phyloP scores from a whole-genome alignment of 2,329 filamentous ascomycete genomes.

The Clonostachys chloroleuca region DNA sequence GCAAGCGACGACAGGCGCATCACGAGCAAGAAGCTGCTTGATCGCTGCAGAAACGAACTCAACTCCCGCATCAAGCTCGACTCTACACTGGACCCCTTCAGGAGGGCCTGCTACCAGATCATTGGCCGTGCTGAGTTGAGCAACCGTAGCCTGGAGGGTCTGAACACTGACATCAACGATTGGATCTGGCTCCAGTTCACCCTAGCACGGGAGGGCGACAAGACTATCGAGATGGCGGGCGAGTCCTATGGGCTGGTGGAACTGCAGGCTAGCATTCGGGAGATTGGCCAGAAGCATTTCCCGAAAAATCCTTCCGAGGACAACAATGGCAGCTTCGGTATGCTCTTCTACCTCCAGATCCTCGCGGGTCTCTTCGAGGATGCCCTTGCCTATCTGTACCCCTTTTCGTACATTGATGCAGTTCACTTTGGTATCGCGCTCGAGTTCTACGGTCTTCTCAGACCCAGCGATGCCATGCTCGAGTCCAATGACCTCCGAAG shows the following conservation, averaged over 20 bases:
- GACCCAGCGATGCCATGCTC: conserved; percentile 76
- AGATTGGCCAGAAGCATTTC: conserved; percentile 91
- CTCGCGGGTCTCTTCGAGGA: conserved; percentile 92
- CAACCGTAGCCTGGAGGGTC: conserved; percentile 58
- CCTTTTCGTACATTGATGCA: conserved; percentile 86
- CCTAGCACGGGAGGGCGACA: conserved; percentile 61
- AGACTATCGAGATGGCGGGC: conserved; percentile 58
- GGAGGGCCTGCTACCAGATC: conserved; percentile 97
- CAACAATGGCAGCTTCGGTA: conserved; percentile 72
- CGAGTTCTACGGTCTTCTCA: conserved; percentile 82
- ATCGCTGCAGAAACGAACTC: conserved; percentile 87
- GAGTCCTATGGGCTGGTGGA: conserved; percentile 62
- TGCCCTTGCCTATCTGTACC: conserved; percentile 85
- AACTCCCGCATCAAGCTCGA: conserved; percentile 79
- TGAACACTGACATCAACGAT: conserved; percentile 63
- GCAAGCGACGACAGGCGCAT: conserved; percentile 73
- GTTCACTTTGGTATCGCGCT: conserved; percentile 92
- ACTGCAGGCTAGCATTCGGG: conserved; percentile 74
- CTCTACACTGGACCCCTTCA: conserved; percentile 87
- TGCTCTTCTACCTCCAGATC: conserved; percentile 90
- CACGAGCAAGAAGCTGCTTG: conserved; percentile 68
- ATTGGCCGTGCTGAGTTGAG: conserved; percentile 73
- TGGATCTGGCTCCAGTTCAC: conserved; percentile 72
- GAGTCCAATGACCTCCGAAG: conserved; percentile 67
- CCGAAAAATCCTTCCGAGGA: conserved; percentile 76